These are phyloP conservation scores for Penicillium sp. DNA, from an alignment of 2,329 filamentous ascomycete species.

Conservation along the genomic window DNA sequence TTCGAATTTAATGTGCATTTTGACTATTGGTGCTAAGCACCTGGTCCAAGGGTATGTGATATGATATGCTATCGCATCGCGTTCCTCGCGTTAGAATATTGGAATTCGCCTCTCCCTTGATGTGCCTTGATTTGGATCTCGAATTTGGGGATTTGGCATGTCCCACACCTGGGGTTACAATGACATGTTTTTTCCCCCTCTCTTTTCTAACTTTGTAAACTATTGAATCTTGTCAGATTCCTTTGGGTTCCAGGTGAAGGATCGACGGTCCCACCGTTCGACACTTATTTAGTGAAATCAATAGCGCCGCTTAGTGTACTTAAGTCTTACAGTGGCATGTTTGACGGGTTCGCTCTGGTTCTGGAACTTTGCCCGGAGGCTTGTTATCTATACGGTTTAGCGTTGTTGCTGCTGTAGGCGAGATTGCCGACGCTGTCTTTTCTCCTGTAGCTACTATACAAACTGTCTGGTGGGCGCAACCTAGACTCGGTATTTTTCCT, in stretches of 20 bases:
- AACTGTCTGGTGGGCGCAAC: not conserved
- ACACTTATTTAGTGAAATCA: constrained; percentile 13
- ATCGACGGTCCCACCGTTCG: constrained; percentile 21
- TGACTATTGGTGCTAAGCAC: constrained; percentile 5
- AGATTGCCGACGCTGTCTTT: not conserved
- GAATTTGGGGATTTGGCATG: not conserved
- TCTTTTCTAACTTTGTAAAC: not conserved
- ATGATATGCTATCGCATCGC: not conserved
- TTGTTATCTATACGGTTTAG: not conserved
- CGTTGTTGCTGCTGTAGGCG: not conserved
- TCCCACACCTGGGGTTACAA: not conserved
- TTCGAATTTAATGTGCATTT: not conserved
- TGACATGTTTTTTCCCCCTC: not conserved
- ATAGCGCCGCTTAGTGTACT: constrained; percentile 16
- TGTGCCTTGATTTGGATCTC: not conserved
- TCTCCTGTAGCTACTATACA: not conserved
- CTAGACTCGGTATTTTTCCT: not conserved
- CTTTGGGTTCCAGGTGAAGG: constrained; percentile 1
- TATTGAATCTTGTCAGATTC: constrained; percentile 20
- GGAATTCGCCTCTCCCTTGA: not conserved
- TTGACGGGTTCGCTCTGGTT: constrained; percentile 4
- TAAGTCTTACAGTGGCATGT: constrained; percentile 1
- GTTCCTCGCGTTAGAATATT: not conserved
- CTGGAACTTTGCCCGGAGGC: constrained; percentile 10
- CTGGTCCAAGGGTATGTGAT: constrained; percentile 5